Evolutionary conservation across 768 basidiomycete genomes (phyloP).

Genomic region (Tulasnella sp.): DNA sequence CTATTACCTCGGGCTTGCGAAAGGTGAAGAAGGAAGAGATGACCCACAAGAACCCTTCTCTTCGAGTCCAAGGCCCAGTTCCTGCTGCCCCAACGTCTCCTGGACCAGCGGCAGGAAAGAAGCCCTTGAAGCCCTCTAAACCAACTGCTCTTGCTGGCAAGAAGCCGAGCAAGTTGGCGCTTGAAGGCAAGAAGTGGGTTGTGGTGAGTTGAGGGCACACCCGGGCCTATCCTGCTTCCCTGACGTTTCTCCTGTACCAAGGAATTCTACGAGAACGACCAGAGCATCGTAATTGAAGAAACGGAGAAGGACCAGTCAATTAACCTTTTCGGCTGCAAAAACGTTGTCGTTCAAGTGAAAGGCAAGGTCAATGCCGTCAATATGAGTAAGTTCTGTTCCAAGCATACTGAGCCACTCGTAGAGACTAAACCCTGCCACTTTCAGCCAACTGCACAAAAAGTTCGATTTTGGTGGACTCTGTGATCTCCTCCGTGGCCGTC

Average conservation of each 20-base stretch:
- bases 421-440: background rate
- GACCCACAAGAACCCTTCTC: conserved; percentile 97
- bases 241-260: conserved; percentile 43
- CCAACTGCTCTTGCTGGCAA: conserved; percentile 82
- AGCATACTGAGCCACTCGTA: background rate
- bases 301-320: conserved; percentile 80
- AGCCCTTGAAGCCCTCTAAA: conserved; percentile 80
- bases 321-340: conserved; percentile 90
- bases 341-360: conserved; percentile 75
- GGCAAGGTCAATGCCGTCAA: conserved; percentile 96
- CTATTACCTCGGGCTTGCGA: conserved; percentile 85
- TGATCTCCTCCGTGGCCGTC: conserved; percentile 87
- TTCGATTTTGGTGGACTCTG: conserved; percentile 84
- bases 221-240: background rate
- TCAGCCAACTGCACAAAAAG: conserved; percentile 88
- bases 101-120: conserved; percentile 47
- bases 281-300: conserved; percentile 69
- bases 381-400: conserved; percentile 59
- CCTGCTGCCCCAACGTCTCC: conserved; percentile 50
- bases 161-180: conserved; percentile 85
- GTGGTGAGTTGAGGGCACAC: conserved; percentile 59
- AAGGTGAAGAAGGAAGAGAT: conserved; percentile 96
- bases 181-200: conserved; percentile 93
- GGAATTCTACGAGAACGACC: conserved; percentile 92
- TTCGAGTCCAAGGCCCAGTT: conserved; percentile 62